A percentile compares a stretch with the other conserved stretches of the same genome.
Evolutionary conservation across 192 early-diverging fungal species (phyloP).

Genomic region (Backusella mclennaniae): DNA sequence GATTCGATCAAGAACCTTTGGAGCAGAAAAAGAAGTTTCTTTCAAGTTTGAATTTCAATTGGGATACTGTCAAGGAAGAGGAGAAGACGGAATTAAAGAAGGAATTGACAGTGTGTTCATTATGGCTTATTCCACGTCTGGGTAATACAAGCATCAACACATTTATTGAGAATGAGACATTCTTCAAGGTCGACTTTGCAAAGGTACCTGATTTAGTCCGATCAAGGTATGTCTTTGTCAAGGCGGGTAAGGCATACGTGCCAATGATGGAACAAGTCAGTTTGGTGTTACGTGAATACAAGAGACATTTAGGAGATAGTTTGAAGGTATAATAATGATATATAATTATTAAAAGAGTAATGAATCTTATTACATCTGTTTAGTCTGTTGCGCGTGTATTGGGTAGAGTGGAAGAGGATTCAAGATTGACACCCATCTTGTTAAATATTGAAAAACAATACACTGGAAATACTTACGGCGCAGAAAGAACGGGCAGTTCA

Average conservation of each 20-base stretch:
- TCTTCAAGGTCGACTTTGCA: constrained; percentile 69
- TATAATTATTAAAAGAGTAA: background rate
- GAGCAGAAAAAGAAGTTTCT: constrained; percentile 57
- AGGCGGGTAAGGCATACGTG: constrained; percentile 69
- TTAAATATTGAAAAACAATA: constrained; percentile 84
- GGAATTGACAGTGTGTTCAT: constrained; percentile 18
- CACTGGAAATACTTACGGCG: constrained; percentile 63
- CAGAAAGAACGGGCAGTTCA: background rate
- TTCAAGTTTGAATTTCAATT: constrained; percentile 43
- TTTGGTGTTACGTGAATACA: constrained; percentile 78
- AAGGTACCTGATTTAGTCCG: constrained; percentile 62
- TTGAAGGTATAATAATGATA: constrained; percentile 42
- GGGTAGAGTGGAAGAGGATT: constrained; percentile 89
- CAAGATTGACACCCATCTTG: constrained; percentile 85
- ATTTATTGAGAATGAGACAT: constrained; percentile 37
- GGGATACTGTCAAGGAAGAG: constrained; percentile 42
- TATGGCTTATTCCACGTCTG: background rate
- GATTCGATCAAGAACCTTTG: constrained; percentile 41
- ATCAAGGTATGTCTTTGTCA: constrained; percentile 58
- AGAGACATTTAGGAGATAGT: constrained; percentile 50
- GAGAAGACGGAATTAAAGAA: constrained; percentile 26
- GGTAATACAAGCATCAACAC: background rate
- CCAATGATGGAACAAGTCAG: constrained; percentile 67
- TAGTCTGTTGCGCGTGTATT: constrained; percentile 74
- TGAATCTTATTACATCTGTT: background rate